Evolutionary conservation across 1,284 basidiomycete genomes (phyloP), one percentile per base, ranked within the genome.

Genomic region (Malassezia furfur): DNA sequence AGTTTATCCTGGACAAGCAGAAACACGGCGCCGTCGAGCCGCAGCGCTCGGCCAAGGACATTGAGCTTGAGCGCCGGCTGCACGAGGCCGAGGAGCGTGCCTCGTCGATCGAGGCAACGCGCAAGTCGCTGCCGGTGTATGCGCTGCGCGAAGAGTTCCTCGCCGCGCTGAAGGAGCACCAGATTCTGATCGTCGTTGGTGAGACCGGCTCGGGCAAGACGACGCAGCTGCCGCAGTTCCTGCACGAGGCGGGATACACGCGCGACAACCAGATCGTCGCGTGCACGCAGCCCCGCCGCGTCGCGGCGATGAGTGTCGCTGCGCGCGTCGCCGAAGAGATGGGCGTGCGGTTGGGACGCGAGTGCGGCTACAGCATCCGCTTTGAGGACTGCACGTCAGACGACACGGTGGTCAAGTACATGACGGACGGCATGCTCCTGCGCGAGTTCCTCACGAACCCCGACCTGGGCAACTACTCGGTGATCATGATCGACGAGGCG

Each of bases 321-420:
- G 90, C 91, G 5, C 91, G 94, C 78, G 94, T 99, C 3, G 93
- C 93, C 0, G 94, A 98, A 62, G 94, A 99, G 77, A 90, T 98
- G 85, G 94, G 91, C 5, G 86, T 85, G 5, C 87, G 94, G 71
- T 84, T 99, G 21, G 94, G 94, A 3, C 87, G 91, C 65, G 91
- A 96, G 77, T 93, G 96, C 59, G 94, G 94, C 14, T 99, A 98
- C 77, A 70, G 66, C 31, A 98, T 99, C 67, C 88, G 94, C 34
- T 99, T 99, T 78, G 94, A 98, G 77, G 93, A 99, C 76, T 94
- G 91, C 76, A 98, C 94, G 10, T 93, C 88, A 77, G 91, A 96
- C 91, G 79, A 64, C 10, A 74, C 70, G 2, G 65, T 72, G 28
- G 59, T 73, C 58, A 72, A 74, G 54, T 74, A 73, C 64, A 71